Percentiles rank a stretch among this genome's conserved stretches.
These are phyloP conservation scores for Gilbertella persicaria DNA, from an alignment of 371 early-diverging fungal genomes.

Conservation along the genomic window DNA sequence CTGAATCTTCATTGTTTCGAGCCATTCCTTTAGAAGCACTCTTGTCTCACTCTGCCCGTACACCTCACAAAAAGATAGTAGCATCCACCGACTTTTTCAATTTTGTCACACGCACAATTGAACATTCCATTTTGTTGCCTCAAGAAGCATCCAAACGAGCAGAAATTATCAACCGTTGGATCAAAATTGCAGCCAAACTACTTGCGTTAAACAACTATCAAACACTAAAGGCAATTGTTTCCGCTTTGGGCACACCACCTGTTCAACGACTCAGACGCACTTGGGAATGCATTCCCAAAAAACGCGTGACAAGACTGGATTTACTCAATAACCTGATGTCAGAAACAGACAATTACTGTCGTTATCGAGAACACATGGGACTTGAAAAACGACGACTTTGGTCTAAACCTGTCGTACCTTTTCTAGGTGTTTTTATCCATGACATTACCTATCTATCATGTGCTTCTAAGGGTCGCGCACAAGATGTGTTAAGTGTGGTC, in stretches of 20 bases:
- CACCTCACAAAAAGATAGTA: slow-evolving; percentile 62
- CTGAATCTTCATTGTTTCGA: slow-evolving; percentile 67
- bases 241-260: slow-evolving; percentile 71
- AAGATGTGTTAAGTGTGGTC: slow-evolving; percentile 41
- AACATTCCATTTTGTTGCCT: slow-evolving; percentile 65
- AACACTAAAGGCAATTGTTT: slow-evolving; percentile 67
- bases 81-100: slow-evolving; percentile 80
- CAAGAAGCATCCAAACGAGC: slow-evolving; percentile 57
- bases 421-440: slow-evolving; percentile 74
- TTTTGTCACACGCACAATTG: slow-evolving; percentile 70
- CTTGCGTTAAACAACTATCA: slow-evolving; percentile 66
- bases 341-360: slow-evolving; percentile 65
- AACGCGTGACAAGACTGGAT: slow-evolving; percentile 54
- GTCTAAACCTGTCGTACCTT: slow-evolving; percentile 65
- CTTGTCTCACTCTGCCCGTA: slow-evolving; percentile 60
- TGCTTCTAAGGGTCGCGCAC: slow-evolving; percentile 55
- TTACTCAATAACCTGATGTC: slow-evolving; percentile 57
- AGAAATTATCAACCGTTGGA: slow-evolving; percentile 64
- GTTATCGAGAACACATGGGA: slow-evolving; percentile 59
- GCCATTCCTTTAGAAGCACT: slow-evolving; percentile 61
- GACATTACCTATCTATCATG: slow-evolving; percentile 73
- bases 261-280: slow-evolving; percentile 67
- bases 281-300: slow-evolving; percentile 73
- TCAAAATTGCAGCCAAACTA: slow-evolving; percentile 63
- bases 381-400: slow-evolving; percentile 13